Evolutionary conservation across 352 stramenopile species (phyloP), one percentile per base, ranked within the genome.

Genomic region (Phytophthora nicotianae): DNA sequence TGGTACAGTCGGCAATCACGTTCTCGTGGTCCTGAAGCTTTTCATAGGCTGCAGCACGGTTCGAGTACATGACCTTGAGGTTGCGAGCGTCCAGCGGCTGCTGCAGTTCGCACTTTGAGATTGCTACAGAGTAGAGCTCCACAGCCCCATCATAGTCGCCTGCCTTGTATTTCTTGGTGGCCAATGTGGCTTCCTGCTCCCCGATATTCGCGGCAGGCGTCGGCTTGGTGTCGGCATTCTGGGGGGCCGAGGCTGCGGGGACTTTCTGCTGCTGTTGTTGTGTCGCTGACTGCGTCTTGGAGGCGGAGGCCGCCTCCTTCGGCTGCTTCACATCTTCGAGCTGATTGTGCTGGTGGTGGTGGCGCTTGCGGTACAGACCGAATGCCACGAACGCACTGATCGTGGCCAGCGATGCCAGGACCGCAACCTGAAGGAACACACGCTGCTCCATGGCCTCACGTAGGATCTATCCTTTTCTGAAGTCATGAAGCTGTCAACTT

Each of bases 11-110:
- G 8, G 57, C 56, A 7, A 90, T 55, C n/a, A 93, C 84, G 47
- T 73, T 74, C 52, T 73, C 53, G 58, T 87, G 74, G 68, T 90
- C 74, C 52, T 83, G 68, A 16, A 93, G 70, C 48, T 82, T 79
- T 49, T 93, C 85, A 56, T 86, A 90, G 29, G 85, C 83, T 2
- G 85, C 82, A 0, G 83, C 85, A 27, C 85, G 81, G 73, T 93
- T 93, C 57, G 85, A 90, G 65, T 86, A 93, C 82, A 93, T 91
- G 58, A 93, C 85, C 58, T 93, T 93, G 24, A 93, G 65, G 70
- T 93, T 91, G 58, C 81, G 79, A 47, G 70, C 71, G 58, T 93
- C 82, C 33, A 88, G 61, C 9, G 82, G 79, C 53, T 79, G 68
- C 8, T 75, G 59, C n/a, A 67, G 46, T 62, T 90, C 82, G 56